Conservation (phyloP, 257 asterid species). For the Cordia subcordata region DNA sequence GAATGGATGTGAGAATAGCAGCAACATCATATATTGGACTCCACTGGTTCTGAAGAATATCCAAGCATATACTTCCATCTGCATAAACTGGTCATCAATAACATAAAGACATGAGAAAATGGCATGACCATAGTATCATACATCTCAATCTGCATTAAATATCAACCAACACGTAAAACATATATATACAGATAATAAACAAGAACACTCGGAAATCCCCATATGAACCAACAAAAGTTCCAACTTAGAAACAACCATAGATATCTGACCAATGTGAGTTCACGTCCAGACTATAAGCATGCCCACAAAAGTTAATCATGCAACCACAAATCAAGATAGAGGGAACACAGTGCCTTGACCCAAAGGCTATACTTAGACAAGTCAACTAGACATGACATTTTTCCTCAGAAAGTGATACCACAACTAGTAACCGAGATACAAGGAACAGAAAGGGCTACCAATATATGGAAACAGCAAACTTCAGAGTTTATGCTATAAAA, state of each 20-base stretch:
- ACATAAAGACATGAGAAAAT: background rate
- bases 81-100: slow-evolving; percentile 63
- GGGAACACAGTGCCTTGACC: background rate
- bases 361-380: too few relatives aligned
- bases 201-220: background rate
- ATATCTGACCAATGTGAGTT: too few relatives aligned
- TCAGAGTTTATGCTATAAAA: too few relatives aligned
- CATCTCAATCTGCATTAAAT: background rate
- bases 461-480: too few relatives aligned
- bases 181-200: background rate
- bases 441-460: too few relatives aligned
- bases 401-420: too few relatives aligned
- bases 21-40: slow-evolving; percentile 95
- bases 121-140: background rate
- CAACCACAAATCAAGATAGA: background rate
- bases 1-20: slow-evolving; percentile 90
- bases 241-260: too few relatives aligned
- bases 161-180: background rate
- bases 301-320: background rate
- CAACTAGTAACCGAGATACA: too few relatives aligned
- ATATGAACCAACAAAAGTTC: too few relatives aligned
- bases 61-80: slow-evolving; percentile 93
- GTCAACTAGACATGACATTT: too few relatives aligned
- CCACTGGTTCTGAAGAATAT: slow-evolving; percentile 93
- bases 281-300: too few relatives aligned